Base-by-base conservation (phyloP, 495 filamentous ascomycete species). In the Viridothelium virens region DNA sequence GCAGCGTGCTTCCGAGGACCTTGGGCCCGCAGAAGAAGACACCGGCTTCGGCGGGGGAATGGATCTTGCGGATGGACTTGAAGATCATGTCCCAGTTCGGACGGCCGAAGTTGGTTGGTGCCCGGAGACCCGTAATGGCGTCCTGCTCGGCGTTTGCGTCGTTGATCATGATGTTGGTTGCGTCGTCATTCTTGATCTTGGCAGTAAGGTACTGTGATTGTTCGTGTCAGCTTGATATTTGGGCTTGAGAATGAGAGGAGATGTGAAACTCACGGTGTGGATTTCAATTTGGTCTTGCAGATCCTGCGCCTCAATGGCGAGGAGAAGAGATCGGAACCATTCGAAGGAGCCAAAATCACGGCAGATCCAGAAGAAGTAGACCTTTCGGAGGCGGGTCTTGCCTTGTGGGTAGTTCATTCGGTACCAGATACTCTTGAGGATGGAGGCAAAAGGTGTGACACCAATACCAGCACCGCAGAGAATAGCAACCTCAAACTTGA, bases 291-390 rank as follows among this genome's bases (percentile, higher is more conserved):
- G 80, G 76, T 87, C 83, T 70, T 89, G 87, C 71, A 91, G 82
- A 78, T 92, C 89, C 77, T 91, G 89, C 12, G 89, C 88, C 76
- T 92, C 89, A 71, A 92, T 91, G 65, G 89, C 89, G 62, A 90
- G 80, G 33, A 92, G 83, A 41, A 92, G 78, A 25, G 87, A 90
- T 47, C 86, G 81, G 81, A 92, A 92, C 89, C 89, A 92, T 77
- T 91, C 88, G 69, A 90, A 91, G 3, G 85, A 87, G 34, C 86
- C 87, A 69, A 91, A 89, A 72, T 91, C 88, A 73, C 87, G 79
- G 80, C 89, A 89, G 70, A 91, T 83, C 89, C 89, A 92, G 81
- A 91, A 90, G 78, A 92, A 91, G 78, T 91, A 92, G 39, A 92
- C 87, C 75, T 91, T 92, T 65, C 86, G 80, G 38, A 92, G 80